Evolutionary conservation across 148 eudicot species (phyloP), one percentile per base, ranked within the genome.

Genomic region (Fagopyrum tataricum): DNA sequence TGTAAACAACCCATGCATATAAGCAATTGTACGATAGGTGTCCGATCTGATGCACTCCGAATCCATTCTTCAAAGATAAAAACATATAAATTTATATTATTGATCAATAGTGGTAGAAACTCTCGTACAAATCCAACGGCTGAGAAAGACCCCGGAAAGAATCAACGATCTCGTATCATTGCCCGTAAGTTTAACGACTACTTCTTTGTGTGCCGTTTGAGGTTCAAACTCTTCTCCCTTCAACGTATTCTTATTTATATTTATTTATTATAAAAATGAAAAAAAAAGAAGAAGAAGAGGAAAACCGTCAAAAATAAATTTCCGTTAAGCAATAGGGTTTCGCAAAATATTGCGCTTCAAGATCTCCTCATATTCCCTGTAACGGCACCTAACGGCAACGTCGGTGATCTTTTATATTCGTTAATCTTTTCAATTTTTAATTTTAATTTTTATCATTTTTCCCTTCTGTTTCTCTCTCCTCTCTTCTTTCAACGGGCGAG

Each of bases 321-420:
- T 21, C 81, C 83, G 84, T 87, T 78, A 80, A 46, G 6, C 15
- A 21, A 58, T 77, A 61, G 78, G 78, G 69, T 53, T 67, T 74
- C 39, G 14, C 18, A 4, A 1, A 70, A 56, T 4, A 13, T 31
- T 3, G 37, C 37, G 2, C 18, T 11, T 17, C 47, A 2, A 31
- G 31, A 44, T 43, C 61, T 64, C 13, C 48, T 18, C 43, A 13
- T 49, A 21, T 71, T 47, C 13, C 37, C 37, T 0, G 10, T 84
- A 85, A 91, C 93, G 91, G 81, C 80, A 61, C 39, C 75, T 72
- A 90, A 86, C 85, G 86, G 87, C 76, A 68, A 75, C 90, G 89
- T 82, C 89, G 85, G 79, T 75, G 84, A 67, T 77, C 74, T 81
- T 75, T 44, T 74, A 76, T 86, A 88, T 87, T 84, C 92, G 97